phyloP scores from a whole-genome alignment of 2,329 filamentous ascomycete species.

The Simplicillium sp. region DNA sequence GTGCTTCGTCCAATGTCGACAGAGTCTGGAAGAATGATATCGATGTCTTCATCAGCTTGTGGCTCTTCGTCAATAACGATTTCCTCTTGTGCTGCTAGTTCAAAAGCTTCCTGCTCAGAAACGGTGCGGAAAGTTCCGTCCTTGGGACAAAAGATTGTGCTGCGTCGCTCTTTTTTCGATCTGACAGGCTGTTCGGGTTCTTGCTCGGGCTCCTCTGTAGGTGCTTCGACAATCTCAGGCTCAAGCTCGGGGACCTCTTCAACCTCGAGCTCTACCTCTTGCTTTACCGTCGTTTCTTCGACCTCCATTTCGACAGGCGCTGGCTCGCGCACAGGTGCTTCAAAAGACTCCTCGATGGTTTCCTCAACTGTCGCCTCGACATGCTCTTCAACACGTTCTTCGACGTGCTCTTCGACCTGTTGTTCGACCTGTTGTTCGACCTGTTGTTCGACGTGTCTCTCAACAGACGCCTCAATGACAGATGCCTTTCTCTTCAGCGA shows the following conservation, averaged over 20 bases:
- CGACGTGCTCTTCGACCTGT: neutral
- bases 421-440: neutral
- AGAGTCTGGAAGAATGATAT: conserved; percentile 11
- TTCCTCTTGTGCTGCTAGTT: conserved; percentile 24
- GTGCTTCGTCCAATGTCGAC: conserved; percentile 21
- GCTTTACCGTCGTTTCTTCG: neutral
- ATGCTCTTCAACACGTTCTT: neutral
- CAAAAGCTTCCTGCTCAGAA: conserved; percentile 41
- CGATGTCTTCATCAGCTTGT: conserved; percentile 8
- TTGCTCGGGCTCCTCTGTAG: conserved; percentile 11
- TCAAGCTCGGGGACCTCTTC: neutral
- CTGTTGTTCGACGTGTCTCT: neutral
- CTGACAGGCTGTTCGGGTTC: conserved; percentile 11
- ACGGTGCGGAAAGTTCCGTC: conserved; percentile 55
- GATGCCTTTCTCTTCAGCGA: neutral
- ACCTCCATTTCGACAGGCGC: neutral
- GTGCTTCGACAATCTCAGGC: neutral
- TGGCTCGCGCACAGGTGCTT: neutral
- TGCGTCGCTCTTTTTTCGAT: conserved; percentile 31
- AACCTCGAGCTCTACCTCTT: conserved; percentile 17
- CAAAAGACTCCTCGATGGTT: neutral
- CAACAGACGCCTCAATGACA: neutral
- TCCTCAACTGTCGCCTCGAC: neutral
- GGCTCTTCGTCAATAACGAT: conserved; percentile 14
- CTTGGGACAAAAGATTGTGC: conserved; percentile 49